These are phyloP conservation scores for Metarhizium brunneum DNA, from an alignment of 2,329 filamentous ascomycete species.

Conservation along the genomic window DNA sequence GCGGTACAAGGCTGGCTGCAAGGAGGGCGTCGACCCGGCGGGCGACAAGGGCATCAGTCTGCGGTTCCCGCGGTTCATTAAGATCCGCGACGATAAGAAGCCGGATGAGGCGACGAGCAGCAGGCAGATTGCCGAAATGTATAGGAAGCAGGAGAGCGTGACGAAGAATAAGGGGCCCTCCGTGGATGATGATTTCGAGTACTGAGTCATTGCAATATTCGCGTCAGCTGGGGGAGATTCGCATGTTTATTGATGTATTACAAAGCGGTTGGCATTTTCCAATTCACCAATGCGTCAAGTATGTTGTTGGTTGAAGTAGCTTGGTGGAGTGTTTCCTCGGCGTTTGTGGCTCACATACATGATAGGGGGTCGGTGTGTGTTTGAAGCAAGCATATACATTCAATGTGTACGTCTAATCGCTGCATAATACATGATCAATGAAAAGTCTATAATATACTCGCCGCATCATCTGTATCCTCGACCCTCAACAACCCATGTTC, in stretches of 20 bases:
- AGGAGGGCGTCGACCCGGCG: constrained; percentile 64
- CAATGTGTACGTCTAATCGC: neutral
- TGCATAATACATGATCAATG: neutral
- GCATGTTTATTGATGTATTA: neutral
- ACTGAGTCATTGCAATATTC: constrained; percentile 37
- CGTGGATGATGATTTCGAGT: constrained; percentile 97
- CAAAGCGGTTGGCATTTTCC: neutral
- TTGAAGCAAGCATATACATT: neutral
- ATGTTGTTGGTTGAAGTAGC: no score
- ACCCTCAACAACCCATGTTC: constrained; percentile 1
- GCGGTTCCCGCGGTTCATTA: constrained; percentile 88
- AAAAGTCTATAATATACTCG: constrained; percentile 4
- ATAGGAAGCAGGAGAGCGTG: constrained; percentile 86
- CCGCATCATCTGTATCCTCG: neutral
- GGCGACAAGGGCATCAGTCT: constrained; percentile 76
- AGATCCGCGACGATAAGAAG: constrained; percentile 90
- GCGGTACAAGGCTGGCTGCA: constrained; percentile 81
- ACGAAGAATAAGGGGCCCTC: constrained; percentile 74
- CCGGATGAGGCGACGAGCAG: constrained; percentile 79
- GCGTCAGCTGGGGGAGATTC: neutral
- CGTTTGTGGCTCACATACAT: neutral
- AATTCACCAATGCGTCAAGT: neutral
- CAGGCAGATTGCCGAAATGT: constrained; percentile 91
- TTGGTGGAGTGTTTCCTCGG: no score
- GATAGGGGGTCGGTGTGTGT: neutral